phyloP scores from a whole-genome alignment of 495 filamentous ascomycete species.

The Aspergillus hancockii region DNA sequence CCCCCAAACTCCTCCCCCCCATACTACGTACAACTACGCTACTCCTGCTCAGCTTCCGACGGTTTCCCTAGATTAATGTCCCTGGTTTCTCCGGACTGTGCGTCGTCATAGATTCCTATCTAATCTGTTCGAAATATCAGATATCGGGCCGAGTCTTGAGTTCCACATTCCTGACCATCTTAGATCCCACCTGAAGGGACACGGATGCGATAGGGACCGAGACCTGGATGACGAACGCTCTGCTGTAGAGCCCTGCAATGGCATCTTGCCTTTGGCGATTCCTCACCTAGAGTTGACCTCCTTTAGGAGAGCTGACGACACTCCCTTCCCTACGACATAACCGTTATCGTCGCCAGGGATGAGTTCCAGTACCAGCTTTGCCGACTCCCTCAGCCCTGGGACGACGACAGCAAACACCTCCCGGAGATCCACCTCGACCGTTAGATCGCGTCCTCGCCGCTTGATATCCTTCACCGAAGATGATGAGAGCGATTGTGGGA shows the following conservation, averaged over 20 bases:
- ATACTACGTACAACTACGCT: too few species aligned
- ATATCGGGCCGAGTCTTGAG: neutral
- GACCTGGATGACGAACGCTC: slow-evolving; percentile 46
- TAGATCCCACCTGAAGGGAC: slow-evolving; percentile 21
- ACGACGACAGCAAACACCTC: slow-evolving; percentile 33
- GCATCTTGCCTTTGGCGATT: slow-evolving; percentile 42
- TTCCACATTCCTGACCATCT: neutral
- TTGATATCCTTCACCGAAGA: slow-evolving; percentile 45
- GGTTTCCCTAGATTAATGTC: neutral
- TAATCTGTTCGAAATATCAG: neutral
- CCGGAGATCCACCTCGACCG: slow-evolving; percentile 34
- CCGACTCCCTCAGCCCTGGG: slow-evolving; percentile 41
- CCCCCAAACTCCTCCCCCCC: neutral
- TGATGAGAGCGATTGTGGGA: slow-evolving; percentile 34
- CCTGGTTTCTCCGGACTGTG: slow-evolving; percentile 1
- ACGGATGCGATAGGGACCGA: slow-evolving; percentile 39
- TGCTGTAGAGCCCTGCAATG: slow-evolving; percentile 45
- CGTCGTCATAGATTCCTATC: neutral
- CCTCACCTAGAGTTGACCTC: slow-evolving; percentile 22
- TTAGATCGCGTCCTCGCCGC: slow-evolving; percentile 48
- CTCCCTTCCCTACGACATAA: slow-evolving; percentile 20
- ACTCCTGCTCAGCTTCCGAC: neutral
- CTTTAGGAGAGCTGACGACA: slow-evolving; percentile 28
- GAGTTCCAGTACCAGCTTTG: slow-evolving; percentile 45
- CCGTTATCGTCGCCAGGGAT: slow-evolving; percentile 38